phyloP scores from a whole-genome alignment of 805 yeast genomes.

The Candida ficus region DNA sequence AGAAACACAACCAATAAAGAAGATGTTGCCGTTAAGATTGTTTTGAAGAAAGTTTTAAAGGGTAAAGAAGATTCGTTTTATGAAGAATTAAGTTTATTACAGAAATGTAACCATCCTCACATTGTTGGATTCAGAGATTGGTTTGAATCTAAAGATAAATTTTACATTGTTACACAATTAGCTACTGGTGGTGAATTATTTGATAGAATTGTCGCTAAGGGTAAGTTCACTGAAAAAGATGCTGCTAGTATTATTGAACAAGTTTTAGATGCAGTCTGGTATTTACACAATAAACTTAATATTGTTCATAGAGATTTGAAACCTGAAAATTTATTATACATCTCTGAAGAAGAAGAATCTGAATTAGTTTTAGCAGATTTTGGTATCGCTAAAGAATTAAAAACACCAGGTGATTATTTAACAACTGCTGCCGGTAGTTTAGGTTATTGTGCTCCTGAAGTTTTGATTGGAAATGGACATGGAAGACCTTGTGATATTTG shows the following conservation, averaged over 20 bases:
- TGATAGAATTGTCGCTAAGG: constrained; percentile 75
- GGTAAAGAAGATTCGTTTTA: constrained; percentile 73
- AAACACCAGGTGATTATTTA: constrained; percentile 53
- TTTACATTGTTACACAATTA: constrained; percentile 87
- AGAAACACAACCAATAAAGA: constrained; percentile 44
- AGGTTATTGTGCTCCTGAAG: constrained; percentile 98
- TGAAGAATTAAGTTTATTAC: constrained; percentile 71
- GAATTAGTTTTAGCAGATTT: constrained; percentile 88
- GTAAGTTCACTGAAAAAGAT: constrained; percentile 84
- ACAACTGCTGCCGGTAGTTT: constrained; percentile 82
- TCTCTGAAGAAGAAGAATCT: constrained; percentile 52
- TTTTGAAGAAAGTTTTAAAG: constrained; percentile 76
- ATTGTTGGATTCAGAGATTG: constrained; percentile 88
- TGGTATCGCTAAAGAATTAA: constrained; percentile 84
- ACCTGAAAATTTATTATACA: constrained; percentile 86
- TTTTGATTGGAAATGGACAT: constrained; percentile 75
- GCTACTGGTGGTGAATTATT: constrained; percentile 96
- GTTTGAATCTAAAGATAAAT: constrained; percentile 91
- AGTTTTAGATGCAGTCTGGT: constrained; percentile 70
- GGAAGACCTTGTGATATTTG: constrained; percentile 95
- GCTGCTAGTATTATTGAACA: constrained; percentile 75
- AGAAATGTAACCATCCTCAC: constrained; percentile 70
- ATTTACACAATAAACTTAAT: constrained; percentile 61
- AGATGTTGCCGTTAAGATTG: constrained; percentile 86
- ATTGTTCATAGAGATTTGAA: constrained; percentile 93